phyloP scores from a whole-genome alignment of 148 eudicot genomes.

The Arbutus unedo region DNA sequence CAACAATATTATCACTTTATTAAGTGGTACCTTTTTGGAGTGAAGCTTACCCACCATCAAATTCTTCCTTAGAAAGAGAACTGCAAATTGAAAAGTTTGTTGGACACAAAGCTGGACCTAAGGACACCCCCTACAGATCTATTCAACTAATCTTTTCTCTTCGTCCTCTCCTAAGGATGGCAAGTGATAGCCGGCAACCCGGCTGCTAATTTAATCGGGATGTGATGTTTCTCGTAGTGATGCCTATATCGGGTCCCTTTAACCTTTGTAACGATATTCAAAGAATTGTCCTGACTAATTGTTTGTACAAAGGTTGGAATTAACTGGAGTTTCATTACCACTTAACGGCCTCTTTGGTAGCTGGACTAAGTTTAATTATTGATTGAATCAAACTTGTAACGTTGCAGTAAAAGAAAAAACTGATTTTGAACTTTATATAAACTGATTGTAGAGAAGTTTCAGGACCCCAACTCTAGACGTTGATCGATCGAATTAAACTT shows the following conservation, averaged over 20 bases:
- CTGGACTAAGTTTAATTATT: too few species aligned
- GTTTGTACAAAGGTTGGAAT: background rate
- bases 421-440: too few species aligned
- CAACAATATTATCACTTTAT: background rate
- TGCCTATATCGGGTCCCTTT: too few species aligned
- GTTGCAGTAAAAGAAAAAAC: too few species aligned
- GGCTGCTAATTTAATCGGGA: too few species aligned
- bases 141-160: background rate
- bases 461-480: background rate
- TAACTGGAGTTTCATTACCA: too few species aligned
- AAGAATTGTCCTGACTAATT: background rate
- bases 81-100: background rate
- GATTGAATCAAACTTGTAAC: too few species aligned
- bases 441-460: too few species aligned
- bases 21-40: constrained; percentile 1
- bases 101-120: background rate
- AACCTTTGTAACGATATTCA: too few species aligned
- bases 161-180: background rate
- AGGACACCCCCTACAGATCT: background rate
- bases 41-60: constrained; percentile 16
- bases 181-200: too few species aligned
- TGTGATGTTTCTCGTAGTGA: too few species aligned
- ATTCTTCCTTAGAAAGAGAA: constrained; percentile 1
- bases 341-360: too few species aligned
- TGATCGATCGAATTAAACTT: background rate